Evolutionary conservation across 2,329 filamentous ascomycete species (phyloP).

Genomic region (Corinectria fuckeliana): DNA sequence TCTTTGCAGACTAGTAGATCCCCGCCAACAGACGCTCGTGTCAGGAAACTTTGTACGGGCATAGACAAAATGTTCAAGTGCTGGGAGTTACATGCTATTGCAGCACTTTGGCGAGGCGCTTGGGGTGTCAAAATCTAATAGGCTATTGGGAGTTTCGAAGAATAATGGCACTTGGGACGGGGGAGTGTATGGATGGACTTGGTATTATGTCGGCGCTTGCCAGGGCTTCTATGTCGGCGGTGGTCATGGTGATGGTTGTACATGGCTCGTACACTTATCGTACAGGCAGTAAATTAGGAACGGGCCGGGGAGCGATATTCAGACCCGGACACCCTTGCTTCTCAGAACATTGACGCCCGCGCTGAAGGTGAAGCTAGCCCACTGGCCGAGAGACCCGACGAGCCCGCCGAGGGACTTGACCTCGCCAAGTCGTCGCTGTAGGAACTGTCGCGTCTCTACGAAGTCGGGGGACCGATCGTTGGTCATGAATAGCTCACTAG

Average conservation of each 20-base stretch:
- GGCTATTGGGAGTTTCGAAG: conserved; percentile 23
- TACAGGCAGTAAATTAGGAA: conserved; percentile 21
- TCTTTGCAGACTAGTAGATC: conserved; percentile 59
- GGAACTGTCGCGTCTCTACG: conserved; percentile 77
- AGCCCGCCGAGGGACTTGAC: conserved; percentile 66
- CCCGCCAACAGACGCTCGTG: conserved; percentile 59
- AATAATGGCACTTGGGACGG: conserved; percentile 17
- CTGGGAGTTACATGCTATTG: conserved; percentile 19
- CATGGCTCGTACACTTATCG: conserved; percentile 37
- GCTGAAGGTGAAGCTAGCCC: conserved; percentile 80
- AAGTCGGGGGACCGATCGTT: conserved; percentile 80
- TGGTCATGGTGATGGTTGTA: conserved; percentile 23
- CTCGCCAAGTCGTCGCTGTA: conserved; percentile 78
- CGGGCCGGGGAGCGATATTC: conserved; percentile 28
- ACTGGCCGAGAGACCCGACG: conserved; percentile 71
- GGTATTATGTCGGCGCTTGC: conserved; percentile 23
- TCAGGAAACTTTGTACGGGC: conserved; percentile 16
- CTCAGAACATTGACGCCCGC: conserved; percentile 82
- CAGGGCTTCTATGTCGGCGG: conserved; percentile 17
- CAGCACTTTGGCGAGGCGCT: conserved; percentile 16
- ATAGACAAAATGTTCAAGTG: conserved; percentile 2
- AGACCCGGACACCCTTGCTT: conserved; percentile 87
- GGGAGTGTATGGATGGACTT: conserved; percentile 13
- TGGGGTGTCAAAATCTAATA: conserved; percentile 13
- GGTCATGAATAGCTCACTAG: conserved; percentile 92